phyloP scores from a whole-genome alignment of 2,329 filamentous ascomycete genomes.

The Juglanconis oblonga region DNA sequence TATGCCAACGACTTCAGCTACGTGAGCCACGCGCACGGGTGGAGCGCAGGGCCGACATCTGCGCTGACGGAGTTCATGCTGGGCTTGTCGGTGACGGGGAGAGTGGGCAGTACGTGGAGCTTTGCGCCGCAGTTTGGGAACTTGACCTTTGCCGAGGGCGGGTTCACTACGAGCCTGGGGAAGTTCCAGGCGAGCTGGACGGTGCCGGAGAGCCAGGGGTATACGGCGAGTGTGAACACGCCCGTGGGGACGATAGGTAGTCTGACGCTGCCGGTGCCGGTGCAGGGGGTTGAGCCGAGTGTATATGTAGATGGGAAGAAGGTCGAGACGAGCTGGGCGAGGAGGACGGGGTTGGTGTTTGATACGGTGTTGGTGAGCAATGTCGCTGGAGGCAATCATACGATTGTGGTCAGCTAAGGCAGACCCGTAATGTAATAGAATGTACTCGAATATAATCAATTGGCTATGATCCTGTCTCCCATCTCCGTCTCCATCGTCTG shows the following conservation, averaged over 20 bases:
- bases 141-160: slow-evolving; percentile 35
- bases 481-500: not conserved
- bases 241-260: slow-evolving; percentile 25
- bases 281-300: slow-evolving; percentile 7
- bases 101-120: slow-evolving; percentile 33
- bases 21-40: slow-evolving; percentile 48
- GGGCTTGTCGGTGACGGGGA: slow-evolving; percentile 37
- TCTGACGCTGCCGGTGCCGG: slow-evolving; percentile 24
- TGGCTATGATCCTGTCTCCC: not conserved
- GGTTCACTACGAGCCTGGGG: slow-evolving; percentile 37
- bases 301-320: slow-evolving; percentile 22
- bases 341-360: slow-evolving; percentile 13
- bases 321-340: slow-evolving; percentile 9
- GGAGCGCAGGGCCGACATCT: slow-evolving; percentile 46
- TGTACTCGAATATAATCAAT: not conserved
- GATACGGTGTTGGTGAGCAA: slow-evolving; percentile 16
- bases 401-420: slow-evolving; percentile 13
- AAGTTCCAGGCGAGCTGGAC: slow-evolving; percentile 34
- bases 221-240: slow-evolving; percentile 24
- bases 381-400: slow-evolving; percentile 13
- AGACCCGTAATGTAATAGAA: not conserved
- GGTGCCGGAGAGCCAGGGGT: slow-evolving; percentile 14
- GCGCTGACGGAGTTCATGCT: slow-evolving; percentile 42
- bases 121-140: slow-evolving; percentile 39
- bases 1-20: slow-evolving; percentile 48